phyloP scores from a whole-genome alignment of 768 basidiomycete species.

The Rhizopogon sp. region DNA sequence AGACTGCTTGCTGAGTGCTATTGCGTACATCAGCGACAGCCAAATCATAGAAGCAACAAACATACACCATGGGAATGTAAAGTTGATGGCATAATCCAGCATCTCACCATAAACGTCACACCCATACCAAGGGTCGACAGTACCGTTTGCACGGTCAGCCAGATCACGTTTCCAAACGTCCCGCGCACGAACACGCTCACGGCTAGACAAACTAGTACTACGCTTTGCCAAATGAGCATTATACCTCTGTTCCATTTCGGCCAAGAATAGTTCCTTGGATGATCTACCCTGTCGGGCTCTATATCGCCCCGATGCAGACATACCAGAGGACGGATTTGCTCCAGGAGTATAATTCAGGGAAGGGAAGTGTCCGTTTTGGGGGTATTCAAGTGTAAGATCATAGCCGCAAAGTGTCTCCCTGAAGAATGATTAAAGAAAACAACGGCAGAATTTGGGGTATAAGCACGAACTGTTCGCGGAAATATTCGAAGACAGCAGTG shows the following conservation, averaged over 20 bases:
- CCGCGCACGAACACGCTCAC: slow-evolving; percentile 19
- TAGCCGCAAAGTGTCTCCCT: slow-evolving; percentile 61
- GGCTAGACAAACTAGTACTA: slow-evolving; percentile 17
- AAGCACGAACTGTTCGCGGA: slow-evolving; percentile 55
- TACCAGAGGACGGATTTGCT: background rate
- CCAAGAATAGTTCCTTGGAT: slow-evolving; percentile 15
- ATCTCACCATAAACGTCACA: slow-evolving; percentile 62
- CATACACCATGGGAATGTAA: slow-evolving; percentile 58
- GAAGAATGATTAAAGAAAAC: slow-evolving; percentile 2
- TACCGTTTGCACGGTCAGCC: slow-evolving; percentile 43
- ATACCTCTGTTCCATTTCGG: slow-evolving; percentile 18
- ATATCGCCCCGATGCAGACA: slow-evolving; percentile 9
- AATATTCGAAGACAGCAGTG: slow-evolving; percentile 58
- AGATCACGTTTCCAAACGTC: slow-evolving; percentile 42
- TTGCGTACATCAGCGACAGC: slow-evolving; percentile 3
- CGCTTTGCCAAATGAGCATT: slow-evolving; percentile 15
- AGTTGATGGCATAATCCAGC: slow-evolving; percentile 70
- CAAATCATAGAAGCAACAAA: background rate
- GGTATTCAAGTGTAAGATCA: slow-evolving; percentile 65
- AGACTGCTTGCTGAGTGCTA: slow-evolving; percentile 15
- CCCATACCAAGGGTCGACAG: slow-evolving; percentile 59
- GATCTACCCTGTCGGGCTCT: slow-evolving; percentile 9
- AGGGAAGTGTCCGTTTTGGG: slow-evolving; percentile 52
- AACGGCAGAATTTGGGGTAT: background rate
- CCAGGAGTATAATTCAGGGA: slow-evolving; percentile 16